Evolutionary conservation across 495 filamentous ascomycete genomes (phyloP), one percentile per base, ranked within the genome.

Genomic region (Penicillium dipodomyicola): DNA sequence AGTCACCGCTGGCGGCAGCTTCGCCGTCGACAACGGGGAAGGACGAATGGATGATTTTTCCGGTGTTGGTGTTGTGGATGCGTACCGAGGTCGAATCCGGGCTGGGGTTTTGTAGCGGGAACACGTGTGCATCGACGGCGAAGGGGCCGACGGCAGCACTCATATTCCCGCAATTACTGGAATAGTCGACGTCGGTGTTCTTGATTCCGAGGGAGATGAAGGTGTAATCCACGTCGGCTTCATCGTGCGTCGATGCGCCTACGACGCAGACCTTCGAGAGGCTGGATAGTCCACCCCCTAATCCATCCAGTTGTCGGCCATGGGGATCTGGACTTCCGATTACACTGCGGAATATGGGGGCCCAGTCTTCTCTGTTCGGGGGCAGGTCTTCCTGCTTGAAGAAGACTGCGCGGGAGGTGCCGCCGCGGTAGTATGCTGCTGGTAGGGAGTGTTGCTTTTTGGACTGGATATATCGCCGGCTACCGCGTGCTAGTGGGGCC

Each of bases 101-200:
- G 35, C 23, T 46, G 6, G 47, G 12, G 8, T 49, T 15, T 11
- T 33, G 11, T 22, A 48, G 8, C 1, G 54, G 25, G 5, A 82
- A 65, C 10, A 89, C 29, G 27, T 81, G 73, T 27, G 74, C 61
- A 56, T 90, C 83, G 19, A 85, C 72, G 1, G 84, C 82, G 59
- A 80, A 85, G 0, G 87, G 85, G 0, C 88, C 88, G 48, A 92
- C 80, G 0, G 85, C 80, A 25, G 78, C 76, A 0, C 71, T 80
- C 86, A 91, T 89, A 59, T 90, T 91, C 8, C 88, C 88, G 60
- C 87, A 91, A 63, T 89, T 91, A 12, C 85, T 83, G 1, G 82
- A 82, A 56, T 82, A 80, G 65, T 91, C 87, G 2, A 90, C 74
- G 14, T 70, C 64, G 9, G 68, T 72, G 54, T 83, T 79, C 42